Conservation (phyloP, 441 rosid species). For the Iberis amara region DNA sequence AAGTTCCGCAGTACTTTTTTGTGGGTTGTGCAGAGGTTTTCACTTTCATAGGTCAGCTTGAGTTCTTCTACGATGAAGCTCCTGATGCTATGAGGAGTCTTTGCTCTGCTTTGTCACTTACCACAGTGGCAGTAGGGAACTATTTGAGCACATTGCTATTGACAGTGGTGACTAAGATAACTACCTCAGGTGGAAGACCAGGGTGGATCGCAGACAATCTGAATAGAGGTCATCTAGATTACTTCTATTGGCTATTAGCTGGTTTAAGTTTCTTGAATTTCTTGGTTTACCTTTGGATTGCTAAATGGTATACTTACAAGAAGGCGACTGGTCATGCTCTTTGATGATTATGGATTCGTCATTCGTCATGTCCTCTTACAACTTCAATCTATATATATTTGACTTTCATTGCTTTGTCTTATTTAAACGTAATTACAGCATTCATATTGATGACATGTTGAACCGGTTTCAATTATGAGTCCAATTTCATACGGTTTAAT, state of each 20-base stretch:
- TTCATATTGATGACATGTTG: too few species aligned
- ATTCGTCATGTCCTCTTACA: too few species aligned
- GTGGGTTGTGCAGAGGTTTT: constrained; percentile 59
- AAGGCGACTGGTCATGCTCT: constrained; percentile 31
- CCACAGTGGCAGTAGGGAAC: constrained; percentile 51
- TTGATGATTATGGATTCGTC: neutral
- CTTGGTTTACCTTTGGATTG: constrained; percentile 39
- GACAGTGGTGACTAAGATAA: constrained; percentile 39
- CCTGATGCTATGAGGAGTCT: constrained; percentile 68
- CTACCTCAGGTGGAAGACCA: constrained; percentile 41
- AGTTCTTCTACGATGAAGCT: constrained; percentile 62
- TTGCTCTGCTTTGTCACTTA: constrained; percentile 54
- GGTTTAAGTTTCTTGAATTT: constrained; percentile 44
- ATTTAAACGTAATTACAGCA: too few species aligned
- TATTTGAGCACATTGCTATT: constrained; percentile 51
- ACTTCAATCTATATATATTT: too few species aligned
- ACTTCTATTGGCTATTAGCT: constrained; percentile 55
- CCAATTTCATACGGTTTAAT: too few species aligned
- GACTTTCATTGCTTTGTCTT: too few species aligned
- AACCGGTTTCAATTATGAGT: too few species aligned
- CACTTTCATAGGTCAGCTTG: constrained; percentile 49
- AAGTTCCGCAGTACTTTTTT: constrained; percentile 52
- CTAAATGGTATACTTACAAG: constrained; percentile 49
- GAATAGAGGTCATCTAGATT: constrained; percentile 50
- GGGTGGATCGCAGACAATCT: constrained; percentile 58